phyloP scores from a whole-genome alignment of 345 rosid species.

The Eucalyptus guilfoylei region DNA sequence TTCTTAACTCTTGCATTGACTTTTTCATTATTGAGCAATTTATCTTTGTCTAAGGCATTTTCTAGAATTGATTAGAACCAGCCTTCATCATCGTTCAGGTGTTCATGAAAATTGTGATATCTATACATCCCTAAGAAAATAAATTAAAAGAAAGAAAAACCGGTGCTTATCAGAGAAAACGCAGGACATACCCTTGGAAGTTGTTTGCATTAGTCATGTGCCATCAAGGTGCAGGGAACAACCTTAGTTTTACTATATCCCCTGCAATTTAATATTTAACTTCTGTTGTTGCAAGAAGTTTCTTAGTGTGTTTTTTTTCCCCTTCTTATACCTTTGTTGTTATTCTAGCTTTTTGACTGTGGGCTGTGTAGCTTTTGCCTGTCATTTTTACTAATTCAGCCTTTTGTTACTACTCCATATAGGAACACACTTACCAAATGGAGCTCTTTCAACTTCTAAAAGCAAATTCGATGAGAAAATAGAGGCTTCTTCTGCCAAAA shows the following conservation, averaged over 20 bases:
- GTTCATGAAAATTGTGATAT: background rate
- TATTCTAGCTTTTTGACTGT: background rate
- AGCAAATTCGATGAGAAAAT: constrained; percentile 91
- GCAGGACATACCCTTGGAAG: background rate
- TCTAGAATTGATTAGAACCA: background rate
- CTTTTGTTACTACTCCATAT: background rate
- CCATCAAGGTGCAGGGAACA: background rate
- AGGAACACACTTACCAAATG: constrained; percentile 42
- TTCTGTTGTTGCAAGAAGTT: background rate
- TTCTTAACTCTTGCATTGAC: background rate
- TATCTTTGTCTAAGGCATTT: background rate
- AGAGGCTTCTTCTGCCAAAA: constrained; percentile 88
- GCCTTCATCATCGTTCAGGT: background rate
- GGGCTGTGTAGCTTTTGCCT: background rate
- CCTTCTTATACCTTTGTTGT: background rate
- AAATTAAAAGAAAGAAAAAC: background rate
- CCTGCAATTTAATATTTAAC: background rate
- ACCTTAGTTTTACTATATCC: background rate
- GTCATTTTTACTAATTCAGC: background rate
- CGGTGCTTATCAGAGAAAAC: background rate
- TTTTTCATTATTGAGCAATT: background rate
- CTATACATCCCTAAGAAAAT: background rate
- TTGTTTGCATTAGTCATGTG: background rate
- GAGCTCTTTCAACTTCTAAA: constrained; percentile 27
- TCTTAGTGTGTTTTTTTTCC: background rate